phyloP scores from a whole-genome alignment of 148 eudicot genomes.

The Heliamphora exappendiculata region DNA sequence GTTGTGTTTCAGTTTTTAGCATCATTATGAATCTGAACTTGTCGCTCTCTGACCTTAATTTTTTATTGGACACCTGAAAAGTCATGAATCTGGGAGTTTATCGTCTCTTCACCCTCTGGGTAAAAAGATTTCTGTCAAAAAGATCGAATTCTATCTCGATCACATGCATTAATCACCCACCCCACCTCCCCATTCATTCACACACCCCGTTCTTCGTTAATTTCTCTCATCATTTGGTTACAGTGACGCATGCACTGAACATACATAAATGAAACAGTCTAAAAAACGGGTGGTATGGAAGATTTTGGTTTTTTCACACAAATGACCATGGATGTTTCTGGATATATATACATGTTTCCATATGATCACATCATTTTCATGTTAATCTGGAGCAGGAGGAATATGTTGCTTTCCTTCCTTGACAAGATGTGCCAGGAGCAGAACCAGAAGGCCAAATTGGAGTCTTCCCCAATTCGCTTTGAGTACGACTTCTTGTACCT shows the following conservation, averaged over 20 bases:
- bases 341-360: background rate
- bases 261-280: background rate
- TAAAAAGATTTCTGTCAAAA: too few species aligned
- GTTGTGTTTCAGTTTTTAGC: background rate
- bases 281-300: background rate
- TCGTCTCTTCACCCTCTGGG: background rate
- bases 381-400: constrained; percentile 15
- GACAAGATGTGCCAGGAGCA: constrained; percentile 12
- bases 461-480: background rate
- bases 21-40: background rate
- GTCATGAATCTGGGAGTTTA: too few species aligned
- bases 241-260: background rate
- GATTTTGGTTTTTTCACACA: background rate
- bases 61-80: too few species aligned
- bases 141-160: too few species aligned
- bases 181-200: background rate
- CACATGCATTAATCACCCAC: too few species aligned
- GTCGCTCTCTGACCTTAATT: background rate
- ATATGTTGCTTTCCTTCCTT: constrained; percentile 17
- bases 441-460: background rate
- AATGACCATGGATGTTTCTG: background rate
- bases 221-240: too few species aligned
- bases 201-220: background rate
- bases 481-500: constrained; percentile 31
- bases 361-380: background rate